Percentiles rank a stretch among this genome's conserved stretches.
phyloP scores from a whole-genome alignment of 2,329 filamentous ascomycete species.

The Didymella sp. region DNA sequence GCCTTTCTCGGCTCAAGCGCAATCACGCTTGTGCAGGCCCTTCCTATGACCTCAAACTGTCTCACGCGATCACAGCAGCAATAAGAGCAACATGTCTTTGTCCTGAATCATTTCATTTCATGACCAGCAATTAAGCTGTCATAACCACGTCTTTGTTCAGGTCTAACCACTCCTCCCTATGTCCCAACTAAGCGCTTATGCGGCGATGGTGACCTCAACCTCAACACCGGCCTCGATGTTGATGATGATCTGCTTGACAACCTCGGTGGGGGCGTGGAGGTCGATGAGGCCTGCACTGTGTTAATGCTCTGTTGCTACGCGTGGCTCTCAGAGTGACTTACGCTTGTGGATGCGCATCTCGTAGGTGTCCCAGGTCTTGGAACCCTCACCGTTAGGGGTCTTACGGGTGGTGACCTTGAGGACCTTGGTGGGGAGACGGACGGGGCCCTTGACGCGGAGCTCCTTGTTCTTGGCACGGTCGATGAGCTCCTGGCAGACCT shows the following conservation, averaged over 20 bases:
- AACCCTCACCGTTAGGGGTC: conserved; percentile 99
- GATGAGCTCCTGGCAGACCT: conserved; percentile 94
- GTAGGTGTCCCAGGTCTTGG: conserved; percentile 99
- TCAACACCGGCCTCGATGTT: conserved; percentile 94
- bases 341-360: conserved; percentile 99
- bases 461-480: conserved; percentile 99
- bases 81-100: background rate
- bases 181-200: conserved; percentile 58
- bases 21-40: too few relatives aligned
- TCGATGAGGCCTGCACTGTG: conserved; percentile 72
- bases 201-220: conserved; percentile 91
- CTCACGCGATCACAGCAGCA: background rate
- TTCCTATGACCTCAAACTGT: background rate
- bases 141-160: conserved; percentile 35
- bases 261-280: conserved; percentile 97
- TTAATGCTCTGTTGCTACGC: conserved; percentile 2
- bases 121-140: conserved; percentile 35
- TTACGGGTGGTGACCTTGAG: conserved; percentile 97
- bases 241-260: conserved; percentile 96
- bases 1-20: background rate
- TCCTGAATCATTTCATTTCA: conserved; percentile 36
- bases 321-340: conserved; percentile 14
- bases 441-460: conserved; percentile 96
- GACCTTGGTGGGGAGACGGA: conserved; percentile 96
- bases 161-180: conserved; percentile 25